A percentile compares a stretch with the other conserved stretches of the same genome.
Conservation (phyloP, 495 filamentous ascomycete genomes). For the Entonaema liquescens region DNA sequence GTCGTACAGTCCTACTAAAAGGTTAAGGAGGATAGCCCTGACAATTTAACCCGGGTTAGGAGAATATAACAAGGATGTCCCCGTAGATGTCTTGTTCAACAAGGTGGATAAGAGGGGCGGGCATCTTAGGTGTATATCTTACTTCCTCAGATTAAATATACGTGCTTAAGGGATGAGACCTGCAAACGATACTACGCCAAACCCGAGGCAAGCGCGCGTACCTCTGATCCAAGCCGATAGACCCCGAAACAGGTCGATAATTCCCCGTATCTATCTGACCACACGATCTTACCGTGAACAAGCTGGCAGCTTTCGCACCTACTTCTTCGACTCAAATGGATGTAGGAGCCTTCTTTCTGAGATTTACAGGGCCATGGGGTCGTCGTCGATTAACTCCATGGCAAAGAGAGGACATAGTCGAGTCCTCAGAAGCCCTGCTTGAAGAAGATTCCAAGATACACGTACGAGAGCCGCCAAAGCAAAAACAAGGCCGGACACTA, state of each 20-base stretch:
- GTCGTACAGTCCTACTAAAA: no score
- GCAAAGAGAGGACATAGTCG: background rate
- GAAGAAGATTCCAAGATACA: background rate
- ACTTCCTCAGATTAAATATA: no score
- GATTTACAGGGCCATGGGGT: background rate
- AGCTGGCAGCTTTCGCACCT: background rate
- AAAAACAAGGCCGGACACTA: background rate
- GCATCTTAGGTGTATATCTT: no score
- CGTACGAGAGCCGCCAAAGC: background rate
- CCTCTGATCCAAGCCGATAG: background rate
- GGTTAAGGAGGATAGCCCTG: no score
- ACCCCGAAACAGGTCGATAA: background rate
- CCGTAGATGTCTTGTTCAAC: no score
- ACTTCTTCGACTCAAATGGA: background rate
- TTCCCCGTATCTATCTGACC: background rate
- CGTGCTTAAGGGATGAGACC: background rate
- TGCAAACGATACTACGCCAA: background rate
- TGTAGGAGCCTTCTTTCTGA: background rate
- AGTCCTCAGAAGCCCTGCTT: conserved; percentile 19
- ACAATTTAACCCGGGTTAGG: no score
- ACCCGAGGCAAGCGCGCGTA: background rate
- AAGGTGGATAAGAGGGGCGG: no score
- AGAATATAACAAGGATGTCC: no score
- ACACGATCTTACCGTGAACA: background rate
- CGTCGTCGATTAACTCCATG: background rate